A percentile compares a stretch with the other conserved stretches of the same genome.
These are phyloP conservation scores for Saccharomycopsis amapae DNA, from an alignment of 805 yeast genomes.

Conservation along the genomic window DNA sequence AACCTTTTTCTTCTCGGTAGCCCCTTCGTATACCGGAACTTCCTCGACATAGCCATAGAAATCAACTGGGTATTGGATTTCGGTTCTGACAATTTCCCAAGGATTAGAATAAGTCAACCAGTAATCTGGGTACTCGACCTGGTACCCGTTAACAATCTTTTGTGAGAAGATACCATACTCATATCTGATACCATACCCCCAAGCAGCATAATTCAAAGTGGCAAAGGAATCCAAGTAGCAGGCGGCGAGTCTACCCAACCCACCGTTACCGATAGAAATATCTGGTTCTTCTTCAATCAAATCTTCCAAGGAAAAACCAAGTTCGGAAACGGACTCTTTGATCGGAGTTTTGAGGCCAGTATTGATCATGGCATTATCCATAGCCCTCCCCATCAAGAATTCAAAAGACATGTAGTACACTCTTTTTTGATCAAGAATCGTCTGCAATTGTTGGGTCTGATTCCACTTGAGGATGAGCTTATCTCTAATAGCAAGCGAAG, in stretches of 20 bases:
- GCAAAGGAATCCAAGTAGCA: constrained; percentile 87
- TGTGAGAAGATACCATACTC: constrained; percentile 92
- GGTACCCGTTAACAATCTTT: constrained; percentile 84
- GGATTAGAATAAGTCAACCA: constrained; percentile 88
- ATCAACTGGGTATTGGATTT: constrained; percentile 83
- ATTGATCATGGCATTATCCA: constrained; percentile 89
- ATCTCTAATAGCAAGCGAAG: constrained; percentile 73
- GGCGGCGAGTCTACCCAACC: constrained; percentile 90
- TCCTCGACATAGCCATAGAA: constrained; percentile 78
- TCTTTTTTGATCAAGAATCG: constrained; percentile 75
- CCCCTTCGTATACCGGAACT: constrained; percentile 37
- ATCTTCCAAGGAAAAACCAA: constrained; percentile 87
- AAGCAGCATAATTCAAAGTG: constrained; percentile 81
- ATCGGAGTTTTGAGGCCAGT: constrained; percentile 59
- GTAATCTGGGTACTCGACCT: constrained; percentile 90
- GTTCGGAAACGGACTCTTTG: constrained; percentile 48
- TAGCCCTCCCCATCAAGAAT: constrained; percentile 89
- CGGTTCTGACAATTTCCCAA: constrained; percentile 86
- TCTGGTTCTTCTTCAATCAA: constrained; percentile 82
- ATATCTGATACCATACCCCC: constrained; percentile 95
- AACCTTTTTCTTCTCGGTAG: constrained; percentile 50
- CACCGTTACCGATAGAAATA: constrained; percentile 94
- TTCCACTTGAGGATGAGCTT: constrained; percentile 83
- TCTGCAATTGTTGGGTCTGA: constrained; percentile 84
- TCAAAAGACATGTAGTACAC: constrained; percentile 83